Conservation (phyloP, 2,329 filamentous ascomycete species). For the Microdochium bolleyi region DNA sequence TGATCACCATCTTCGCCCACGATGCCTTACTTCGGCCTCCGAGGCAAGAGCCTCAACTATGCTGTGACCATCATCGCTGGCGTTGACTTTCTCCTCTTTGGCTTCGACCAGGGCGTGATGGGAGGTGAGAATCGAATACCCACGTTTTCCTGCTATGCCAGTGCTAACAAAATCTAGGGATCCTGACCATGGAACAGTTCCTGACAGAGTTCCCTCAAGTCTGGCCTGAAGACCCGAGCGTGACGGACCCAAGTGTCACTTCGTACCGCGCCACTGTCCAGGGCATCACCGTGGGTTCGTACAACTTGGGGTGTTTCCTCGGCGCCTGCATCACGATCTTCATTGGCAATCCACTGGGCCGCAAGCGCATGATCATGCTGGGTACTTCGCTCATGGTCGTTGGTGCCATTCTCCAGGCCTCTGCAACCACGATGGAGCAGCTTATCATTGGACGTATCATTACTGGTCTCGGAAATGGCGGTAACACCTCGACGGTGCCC, state of each 20-base stretch:
- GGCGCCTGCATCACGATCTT: slow-evolving; percentile 37
- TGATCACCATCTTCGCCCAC: slow-evolving; percentile 9
- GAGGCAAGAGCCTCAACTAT: slow-evolving; percentile 57
- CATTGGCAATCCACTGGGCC: slow-evolving; percentile 48
- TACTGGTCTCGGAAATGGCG: slow-evolving; percentile 33
- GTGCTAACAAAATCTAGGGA: no score
- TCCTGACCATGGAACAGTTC: slow-evolving; percentile 62
- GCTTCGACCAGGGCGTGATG: slow-evolving; percentile 67
- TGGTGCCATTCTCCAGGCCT: slow-evolving; percentile 37
- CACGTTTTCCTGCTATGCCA: no score
- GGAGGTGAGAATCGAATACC: no score
- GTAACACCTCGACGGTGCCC: slow-evolving; percentile 38
- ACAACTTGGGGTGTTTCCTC: slow-evolving; percentile 52
- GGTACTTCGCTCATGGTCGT: slow-evolving; percentile 51
- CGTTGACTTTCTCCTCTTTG: slow-evolving; percentile 60
- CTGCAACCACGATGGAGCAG: slow-evolving; percentile 36
- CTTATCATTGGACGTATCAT: slow-evolving; percentile 47
- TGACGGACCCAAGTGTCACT: slow-evolving; percentile 18
- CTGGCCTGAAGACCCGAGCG: slow-evolving; percentile 31
- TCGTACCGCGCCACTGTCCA: slow-evolving; percentile 41
- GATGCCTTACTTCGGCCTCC: slow-evolving; percentile 52
- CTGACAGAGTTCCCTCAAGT: slow-evolving; percentile 44
- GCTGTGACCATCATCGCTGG: slow-evolving; percentile 66
- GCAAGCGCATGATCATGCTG: slow-evolving; percentile 46
- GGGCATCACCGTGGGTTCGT: slow-evolving; percentile 44